Evolutionary conservation across 805 yeast genomes (phyloP).

Genomic region (Metschnikowia corniflorae): DNA sequence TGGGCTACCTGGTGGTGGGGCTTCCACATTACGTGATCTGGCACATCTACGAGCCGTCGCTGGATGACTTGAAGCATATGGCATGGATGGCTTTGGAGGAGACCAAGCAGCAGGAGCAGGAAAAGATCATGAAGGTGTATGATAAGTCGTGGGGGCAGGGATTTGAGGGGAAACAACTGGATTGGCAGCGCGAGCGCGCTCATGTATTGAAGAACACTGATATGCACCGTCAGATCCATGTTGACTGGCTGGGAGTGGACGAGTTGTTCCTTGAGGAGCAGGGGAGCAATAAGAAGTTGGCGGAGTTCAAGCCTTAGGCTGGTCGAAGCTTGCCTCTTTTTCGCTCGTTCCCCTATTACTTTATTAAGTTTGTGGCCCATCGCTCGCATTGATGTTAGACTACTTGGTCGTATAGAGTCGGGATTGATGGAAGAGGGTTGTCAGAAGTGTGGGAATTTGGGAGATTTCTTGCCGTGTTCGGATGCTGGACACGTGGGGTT

Average conservation of each 20-base stretch:
- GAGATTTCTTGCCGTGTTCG: too few species aligned
- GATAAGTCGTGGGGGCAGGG: conserved; percentile 73
- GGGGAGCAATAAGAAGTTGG: conserved; percentile 29
- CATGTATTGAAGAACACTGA: conserved; percentile 77
- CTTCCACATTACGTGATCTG: conserved; percentile 93
- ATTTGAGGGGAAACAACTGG: conserved; percentile 67
- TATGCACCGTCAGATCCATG: conserved; percentile 48
- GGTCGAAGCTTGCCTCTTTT: too few species aligned
- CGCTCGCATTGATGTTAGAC: not conserved
- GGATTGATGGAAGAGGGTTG: not conserved
- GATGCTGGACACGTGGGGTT: too few species aligned
- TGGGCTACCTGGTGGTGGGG: conserved; percentile 86
- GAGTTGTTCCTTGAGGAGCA: conserved; percentile 31
- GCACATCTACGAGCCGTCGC: conserved; percentile 87
- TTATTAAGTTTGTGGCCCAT: not conserved
- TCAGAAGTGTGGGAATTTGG: not conserved
- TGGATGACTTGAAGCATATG: conserved; percentile 85
- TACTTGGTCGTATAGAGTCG: not conserved
- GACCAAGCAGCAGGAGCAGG: conserved; percentile 57
- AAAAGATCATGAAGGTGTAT: conserved; percentile 60
- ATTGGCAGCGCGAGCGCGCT: conserved; percentile 70
- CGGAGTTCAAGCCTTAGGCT: conserved; percentile 38
- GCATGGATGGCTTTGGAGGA: conserved; percentile 88
- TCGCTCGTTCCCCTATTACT: too few species aligned
- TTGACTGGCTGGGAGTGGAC: conserved; percentile 70